phyloP scores from a whole-genome alignment of 345 rosid genomes.

The Trapa incisa region DNA sequence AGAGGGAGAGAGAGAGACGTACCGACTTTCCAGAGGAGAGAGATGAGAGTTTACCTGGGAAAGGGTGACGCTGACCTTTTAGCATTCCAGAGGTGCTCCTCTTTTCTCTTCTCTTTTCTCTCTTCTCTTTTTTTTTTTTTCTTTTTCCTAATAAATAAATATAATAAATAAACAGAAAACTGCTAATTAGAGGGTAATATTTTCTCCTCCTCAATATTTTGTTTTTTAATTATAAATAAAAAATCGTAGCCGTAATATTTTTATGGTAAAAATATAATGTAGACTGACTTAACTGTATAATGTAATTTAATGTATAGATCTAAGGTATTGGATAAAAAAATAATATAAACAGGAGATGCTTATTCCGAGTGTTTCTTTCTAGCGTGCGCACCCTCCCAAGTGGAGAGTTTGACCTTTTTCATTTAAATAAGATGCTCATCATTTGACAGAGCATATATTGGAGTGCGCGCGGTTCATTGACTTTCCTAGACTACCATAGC shows the following conservation, averaged over 20 bases:
- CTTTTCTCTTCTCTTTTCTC: background rate
- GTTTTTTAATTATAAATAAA: too few species aligned
- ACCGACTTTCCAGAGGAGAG: background rate
- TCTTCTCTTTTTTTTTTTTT: too few species aligned
- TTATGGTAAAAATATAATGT: too few species aligned
- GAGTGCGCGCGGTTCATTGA: background rate
- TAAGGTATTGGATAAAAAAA: background rate
- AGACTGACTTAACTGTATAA: too few species aligned
- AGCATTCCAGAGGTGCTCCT: slow-evolving; percentile 3
- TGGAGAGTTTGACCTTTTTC: background rate
- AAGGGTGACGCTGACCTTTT: slow-evolving; percentile 11
- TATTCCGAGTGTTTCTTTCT: background rate
- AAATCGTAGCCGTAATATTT: too few species aligned
- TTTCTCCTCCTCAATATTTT: too few species aligned
- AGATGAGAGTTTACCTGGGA: background rate
- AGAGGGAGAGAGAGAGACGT: background rate
- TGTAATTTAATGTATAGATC: background rate
- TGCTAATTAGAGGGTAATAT: too few species aligned
- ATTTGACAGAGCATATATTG: background rate
- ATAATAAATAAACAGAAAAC: too few species aligned
- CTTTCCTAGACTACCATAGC: too few species aligned
- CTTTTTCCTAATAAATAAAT: background rate
- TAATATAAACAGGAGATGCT: background rate
- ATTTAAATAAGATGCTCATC: background rate
- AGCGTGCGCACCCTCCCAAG: background rate